Conservation (phyloP, 345 rosid genomes). For the Rubroshorea leprosula region DNA sequence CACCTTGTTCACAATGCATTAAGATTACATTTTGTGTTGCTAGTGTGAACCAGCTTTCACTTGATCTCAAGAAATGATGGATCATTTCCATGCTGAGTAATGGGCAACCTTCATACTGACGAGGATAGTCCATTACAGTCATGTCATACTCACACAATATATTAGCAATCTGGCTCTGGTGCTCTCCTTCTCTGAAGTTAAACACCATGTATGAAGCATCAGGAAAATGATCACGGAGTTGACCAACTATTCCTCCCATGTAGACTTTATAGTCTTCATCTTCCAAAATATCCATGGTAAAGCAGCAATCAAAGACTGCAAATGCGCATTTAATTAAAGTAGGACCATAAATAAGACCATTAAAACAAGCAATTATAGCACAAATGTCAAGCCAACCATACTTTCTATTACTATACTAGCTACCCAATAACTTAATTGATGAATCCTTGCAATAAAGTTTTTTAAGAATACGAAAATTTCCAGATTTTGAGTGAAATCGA, state of each 20-base stretch:
- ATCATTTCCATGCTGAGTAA: slow-evolving; percentile 61
- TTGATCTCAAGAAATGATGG: slow-evolving; percentile 64
- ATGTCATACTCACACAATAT: slow-evolving; percentile 56
- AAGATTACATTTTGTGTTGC: slow-evolving; percentile 59
- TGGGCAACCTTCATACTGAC: slow-evolving; percentile 71
- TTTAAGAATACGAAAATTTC: too few relatives aligned
- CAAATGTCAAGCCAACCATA: too few relatives aligned
- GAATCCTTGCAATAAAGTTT: too few relatives aligned
- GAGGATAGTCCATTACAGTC: too few relatives aligned
- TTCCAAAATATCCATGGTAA: slow-evolving; percentile 42
- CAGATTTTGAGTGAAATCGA: too few relatives aligned
- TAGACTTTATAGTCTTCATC: slow-evolving; percentile 47
- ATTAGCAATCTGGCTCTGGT: slow-evolving; percentile 43
- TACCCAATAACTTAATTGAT: too few relatives aligned
- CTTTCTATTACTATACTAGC: too few relatives aligned
- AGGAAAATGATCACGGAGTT: slow-evolving; percentile 49
- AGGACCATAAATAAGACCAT: too few relatives aligned
- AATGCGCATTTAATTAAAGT: too few relatives aligned
- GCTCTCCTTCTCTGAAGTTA: slow-evolving; percentile 55
- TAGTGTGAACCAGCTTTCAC: slow-evolving; percentile 66
- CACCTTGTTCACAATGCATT: slow-evolving; percentile 65
- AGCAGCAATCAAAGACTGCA: slow-evolving; percentile 69
- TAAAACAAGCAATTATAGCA: too few relatives aligned
- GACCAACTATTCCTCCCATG: slow-evolving; percentile 48
- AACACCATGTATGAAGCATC: slow-evolving; percentile 76